Evolutionary conservation across 805 yeast genomes (phyloP), one percentile per base, ranked within the genome.

Genomic region (Candida peoriensis): DNA sequence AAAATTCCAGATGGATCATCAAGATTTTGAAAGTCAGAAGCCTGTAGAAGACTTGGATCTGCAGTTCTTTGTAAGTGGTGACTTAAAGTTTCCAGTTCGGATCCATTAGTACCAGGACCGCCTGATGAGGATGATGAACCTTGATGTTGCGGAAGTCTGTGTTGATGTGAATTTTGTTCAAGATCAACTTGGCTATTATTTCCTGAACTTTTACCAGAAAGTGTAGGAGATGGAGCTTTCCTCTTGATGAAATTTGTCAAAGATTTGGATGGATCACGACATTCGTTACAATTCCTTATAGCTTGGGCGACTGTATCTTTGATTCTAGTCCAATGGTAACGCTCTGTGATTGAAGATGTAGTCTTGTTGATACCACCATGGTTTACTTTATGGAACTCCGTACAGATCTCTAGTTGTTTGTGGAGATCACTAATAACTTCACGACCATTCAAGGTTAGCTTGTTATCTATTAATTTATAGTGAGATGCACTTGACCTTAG

Each of bases 291-390:
- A 40, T 77, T 74, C 36, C 80, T 68, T 34, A 89, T 78, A 2
- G 86, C 90, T 20, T 77, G 75, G 1, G 83, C 78, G 1, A 85
- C 96, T 0, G 96, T 86, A 37, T 77, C 87, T 58, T 93, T 89
- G 43, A 90, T 83, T 33, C 95, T 74, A 2, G 87, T 75, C 97
- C 97, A 90, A 57, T 87, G 95, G 48, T 83, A 90, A 46, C 74
- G 73, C 42, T 83, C 93, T 2, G 89, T 74, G 13, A 93, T 74
- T 13, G 72, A 61, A 0, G 90, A 64, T 0, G 96, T 88, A 2
- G 95, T 80, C 51, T 81, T 85, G 61, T 90, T 90, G 43, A 90
- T 87, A 9, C 97, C 97, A 10, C 80, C 80, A 54, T 90, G 98
- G 29, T 70, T 74, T 15, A 70, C 58, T 43, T 70, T 54, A 55